Evolutionary conservation across 331 rosid genomes (phyloP), one percentile per base, ranked within the genome.

Genomic region (Pyrus hybrid): DNA sequence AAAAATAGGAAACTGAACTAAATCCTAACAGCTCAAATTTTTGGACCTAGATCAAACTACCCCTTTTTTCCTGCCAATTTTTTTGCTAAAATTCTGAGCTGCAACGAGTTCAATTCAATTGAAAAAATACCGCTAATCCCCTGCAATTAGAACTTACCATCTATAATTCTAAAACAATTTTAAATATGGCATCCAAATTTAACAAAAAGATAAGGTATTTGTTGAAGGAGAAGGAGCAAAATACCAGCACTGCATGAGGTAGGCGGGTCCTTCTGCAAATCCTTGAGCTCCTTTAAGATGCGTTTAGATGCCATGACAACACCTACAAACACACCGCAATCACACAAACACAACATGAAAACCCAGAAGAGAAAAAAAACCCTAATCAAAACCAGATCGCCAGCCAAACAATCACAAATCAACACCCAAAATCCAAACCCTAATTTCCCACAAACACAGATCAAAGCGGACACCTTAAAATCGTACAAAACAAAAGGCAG

Each of bases 201-300:
- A 9, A 65, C 11, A 30, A 7, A 28, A 63, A 7, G 67, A 0
- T 14, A 26, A 28, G n/a, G 37, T 16, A 25, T 7, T 29, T 16
- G 67, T 16, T 13, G 6, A 21, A 37, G 71, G 51, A 41, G 26
- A 0, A 47, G 29, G 33, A 71, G 51, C 80, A 53, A 62, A 62
- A 73, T 72, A 89, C 97, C 97, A 25, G 96, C 96, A 60, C 93
- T 91, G 86, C 90, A 89, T 16, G 91, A 89, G 32, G 87, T 84
- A 28, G 91, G 97, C 65, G 92, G 92, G 77, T 91, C 92, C 78
- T 89, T 91, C 97, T 87, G 97, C 85, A 91, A 85, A 83, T 89
- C 94, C 92, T 91, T 89, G 63, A 89, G 93, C 76, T 87, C 97
- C 86, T 91, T 87, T 81, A 86, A 67, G 85, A 91, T 89, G 70